Evolutionary conservation across 139 green algal genomes (phyloP).

Genomic region (Tetratostichococcus sp.): DNA sequence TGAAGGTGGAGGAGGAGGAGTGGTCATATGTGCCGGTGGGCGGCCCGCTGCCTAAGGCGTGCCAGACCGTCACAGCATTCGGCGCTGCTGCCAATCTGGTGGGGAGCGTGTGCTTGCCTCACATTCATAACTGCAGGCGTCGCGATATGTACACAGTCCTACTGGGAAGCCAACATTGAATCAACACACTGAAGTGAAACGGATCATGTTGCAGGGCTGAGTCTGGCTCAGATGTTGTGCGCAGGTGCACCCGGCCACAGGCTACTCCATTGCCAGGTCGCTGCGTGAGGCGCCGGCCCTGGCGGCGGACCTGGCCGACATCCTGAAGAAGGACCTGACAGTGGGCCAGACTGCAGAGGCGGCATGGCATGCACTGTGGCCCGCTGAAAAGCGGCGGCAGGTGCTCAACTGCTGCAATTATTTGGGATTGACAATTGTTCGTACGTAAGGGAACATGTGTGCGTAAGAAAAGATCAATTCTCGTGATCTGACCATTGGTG

Average conservation of each 20-base stretch:
- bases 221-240: no score
- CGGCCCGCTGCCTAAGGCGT: slow-evolving; percentile 62
- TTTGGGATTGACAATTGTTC: no score
- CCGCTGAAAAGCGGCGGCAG: slow-evolving; percentile 72
- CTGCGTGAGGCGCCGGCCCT: slow-evolving; percentile 56
- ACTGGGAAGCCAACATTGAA: no score
- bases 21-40: slow-evolving; percentile 92
- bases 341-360: slow-evolving; percentile 25
- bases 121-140: no score
- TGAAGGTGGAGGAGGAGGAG: slow-evolving; percentile 83
- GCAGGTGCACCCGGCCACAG: slow-evolving; percentile 73
- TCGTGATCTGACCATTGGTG: no score
- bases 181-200: no score
- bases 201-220: no score
- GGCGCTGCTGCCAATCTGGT: slow-evolving; percentile 81
- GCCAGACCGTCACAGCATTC: slow-evolving; percentile 70
- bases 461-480: no score
- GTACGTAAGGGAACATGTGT: no score
- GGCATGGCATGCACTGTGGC: slow-evolving; percentile 84
- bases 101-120: no score
- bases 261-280: slow-evolving; percentile 53
- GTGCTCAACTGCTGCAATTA: slow-evolving; percentile 12
- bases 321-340: slow-evolving; percentile 18
- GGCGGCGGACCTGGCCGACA: slow-evolving; percentile 32
- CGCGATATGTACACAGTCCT: no score